Conservation (phyloP, 805 yeast species). For the Saccharomycopsis selenospora region DNA sequence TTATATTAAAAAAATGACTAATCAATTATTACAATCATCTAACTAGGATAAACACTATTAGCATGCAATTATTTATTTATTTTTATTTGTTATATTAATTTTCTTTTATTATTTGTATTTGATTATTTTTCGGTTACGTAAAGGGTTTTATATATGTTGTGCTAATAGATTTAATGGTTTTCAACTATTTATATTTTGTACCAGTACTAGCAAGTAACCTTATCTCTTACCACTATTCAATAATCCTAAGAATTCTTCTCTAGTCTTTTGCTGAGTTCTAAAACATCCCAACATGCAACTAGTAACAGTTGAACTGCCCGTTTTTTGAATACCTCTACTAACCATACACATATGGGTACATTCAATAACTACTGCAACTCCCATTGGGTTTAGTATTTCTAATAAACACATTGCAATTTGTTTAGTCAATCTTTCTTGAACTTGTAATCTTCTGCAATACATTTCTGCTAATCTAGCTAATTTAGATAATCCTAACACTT, state of each 20-base stretch:
- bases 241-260: slow-evolving; percentile 75
- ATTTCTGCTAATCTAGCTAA: slow-evolving; percentile 94
- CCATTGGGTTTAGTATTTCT: slow-evolving; percentile 87
- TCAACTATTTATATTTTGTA: too few species aligned
- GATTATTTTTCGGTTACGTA: too few species aligned
- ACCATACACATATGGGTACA: slow-evolving; percentile 99
- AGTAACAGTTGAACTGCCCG: slow-evolving; percentile 89
- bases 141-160: too few species aligned
- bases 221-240: too few species aligned
- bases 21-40: neutral
- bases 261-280: slow-evolving; percentile 86
- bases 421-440: slow-evolving; percentile 94
- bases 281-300: slow-evolving; percentile 97
- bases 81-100: too few species aligned
- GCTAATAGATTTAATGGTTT: too few species aligned
- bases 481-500: slow-evolving; percentile 87
- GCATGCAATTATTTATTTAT: too few species aligned
- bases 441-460: slow-evolving; percentile 93
- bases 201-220: too few species aligned
- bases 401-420: slow-evolving; percentile 94
- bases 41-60: neutral
- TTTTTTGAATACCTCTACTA: slow-evolving; percentile 92
- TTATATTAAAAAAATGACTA: slow-evolving; percentile 16
- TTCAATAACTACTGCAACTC: slow-evolving; percentile 97
- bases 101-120: too few species aligned